phyloP scores from a whole-genome alignment of 345 rosid species.

The Litchi chinensis region DNA sequence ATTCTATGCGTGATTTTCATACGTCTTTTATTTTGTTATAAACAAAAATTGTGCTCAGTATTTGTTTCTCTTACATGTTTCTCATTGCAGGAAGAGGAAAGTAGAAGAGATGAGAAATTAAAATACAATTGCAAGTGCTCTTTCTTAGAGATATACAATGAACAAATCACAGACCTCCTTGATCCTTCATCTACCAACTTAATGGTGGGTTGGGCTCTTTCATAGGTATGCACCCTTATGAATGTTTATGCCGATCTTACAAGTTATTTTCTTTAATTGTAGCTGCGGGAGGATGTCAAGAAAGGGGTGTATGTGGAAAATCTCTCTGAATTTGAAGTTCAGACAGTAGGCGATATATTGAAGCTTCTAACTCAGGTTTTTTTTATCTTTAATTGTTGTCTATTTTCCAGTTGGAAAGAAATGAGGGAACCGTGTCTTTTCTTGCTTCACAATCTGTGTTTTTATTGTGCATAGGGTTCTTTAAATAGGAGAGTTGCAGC shows the following conservation, averaged over 20 bases:
- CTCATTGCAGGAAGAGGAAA: conserved; percentile 86
- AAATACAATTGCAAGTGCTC: conserved; percentile 95
- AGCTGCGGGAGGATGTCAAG: conserved; percentile 93
- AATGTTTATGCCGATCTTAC: conserved; percentile 12
- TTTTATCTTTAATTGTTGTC: conserved; percentile 20
- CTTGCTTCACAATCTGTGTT: conserved; percentile 19
- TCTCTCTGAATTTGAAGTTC: conserved; percentile 87
- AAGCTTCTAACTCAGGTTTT: conserved; percentile 86
- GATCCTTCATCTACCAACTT: conserved; percentile 92
- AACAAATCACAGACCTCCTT: conserved; percentile 94
- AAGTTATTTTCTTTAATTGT: conserved; percentile 23
- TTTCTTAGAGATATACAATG: conserved; percentile 93
- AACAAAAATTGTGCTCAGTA: not conserved
- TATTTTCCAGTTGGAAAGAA: not conserved
- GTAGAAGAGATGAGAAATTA: conserved; percentile 81
- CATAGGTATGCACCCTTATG: conserved; percentile 3
- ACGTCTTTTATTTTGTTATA: not conserved
- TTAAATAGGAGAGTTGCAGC: conserved; percentile 90
- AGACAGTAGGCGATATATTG: conserved; percentile 73
- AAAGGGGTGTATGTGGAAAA: conserved; percentile 90
- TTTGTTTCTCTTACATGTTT: conserved; percentile 3
- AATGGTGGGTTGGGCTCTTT: conserved; percentile 48
- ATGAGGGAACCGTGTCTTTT: not conserved
- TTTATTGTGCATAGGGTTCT: conserved; percentile 58
- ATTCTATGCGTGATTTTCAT: conserved; percentile 22